phyloP scores from a whole-genome alignment of 352 stramenopile genomes.

The Detonula confervacea region DNA sequence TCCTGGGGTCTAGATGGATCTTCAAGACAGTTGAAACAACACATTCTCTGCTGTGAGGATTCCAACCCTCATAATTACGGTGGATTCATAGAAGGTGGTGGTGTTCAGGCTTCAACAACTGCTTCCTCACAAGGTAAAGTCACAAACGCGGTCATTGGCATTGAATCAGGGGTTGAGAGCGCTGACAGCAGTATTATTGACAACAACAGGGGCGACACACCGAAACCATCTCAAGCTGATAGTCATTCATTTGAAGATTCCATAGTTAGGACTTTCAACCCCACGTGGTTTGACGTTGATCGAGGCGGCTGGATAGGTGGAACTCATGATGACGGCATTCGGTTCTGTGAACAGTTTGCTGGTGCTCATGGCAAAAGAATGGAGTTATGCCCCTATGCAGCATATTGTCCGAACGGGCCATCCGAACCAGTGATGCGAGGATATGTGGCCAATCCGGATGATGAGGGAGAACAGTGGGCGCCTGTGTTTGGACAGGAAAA shows the following conservation, averaged over 20 bases:
- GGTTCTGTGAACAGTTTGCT: slow-evolving; percentile 39
- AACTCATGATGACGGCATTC: slow-evolving; percentile 20
- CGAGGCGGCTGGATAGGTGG: slow-evolving; percentile 28
- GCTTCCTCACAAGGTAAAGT: background rate
- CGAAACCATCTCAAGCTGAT: background rate
- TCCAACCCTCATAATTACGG: background rate
- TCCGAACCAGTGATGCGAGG: slow-evolving; percentile 22
- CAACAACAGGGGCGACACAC: background rate
- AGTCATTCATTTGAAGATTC: slow-evolving; percentile 7
- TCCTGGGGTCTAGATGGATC: slow-evolving; percentile 39
- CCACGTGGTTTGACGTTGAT: slow-evolving; percentile 5
- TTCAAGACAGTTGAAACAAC: slow-evolving; percentile 28
- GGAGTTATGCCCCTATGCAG: slow-evolving; percentile 35
- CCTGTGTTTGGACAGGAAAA: slow-evolving; percentile 38
- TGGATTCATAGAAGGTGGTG: too few relatives aligned
- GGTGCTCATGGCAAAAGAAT: slow-evolving; percentile 29
- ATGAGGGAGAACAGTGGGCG: slow-evolving; percentile 31
- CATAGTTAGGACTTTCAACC: slow-evolving; percentile 24
- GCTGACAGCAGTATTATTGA: background rate
- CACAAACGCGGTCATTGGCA: background rate
- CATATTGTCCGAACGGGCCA: slow-evolving; percentile 42
- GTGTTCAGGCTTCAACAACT: background rate
- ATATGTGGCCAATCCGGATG: slow-evolving; percentile 24
- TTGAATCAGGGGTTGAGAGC: slow-evolving; percentile 6
- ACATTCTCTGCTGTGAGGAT: slow-evolving; percentile 49